Conservation (phyloP, 1,139 yeast genomes). For the Schwanniomyces etchellsii region DNA sequence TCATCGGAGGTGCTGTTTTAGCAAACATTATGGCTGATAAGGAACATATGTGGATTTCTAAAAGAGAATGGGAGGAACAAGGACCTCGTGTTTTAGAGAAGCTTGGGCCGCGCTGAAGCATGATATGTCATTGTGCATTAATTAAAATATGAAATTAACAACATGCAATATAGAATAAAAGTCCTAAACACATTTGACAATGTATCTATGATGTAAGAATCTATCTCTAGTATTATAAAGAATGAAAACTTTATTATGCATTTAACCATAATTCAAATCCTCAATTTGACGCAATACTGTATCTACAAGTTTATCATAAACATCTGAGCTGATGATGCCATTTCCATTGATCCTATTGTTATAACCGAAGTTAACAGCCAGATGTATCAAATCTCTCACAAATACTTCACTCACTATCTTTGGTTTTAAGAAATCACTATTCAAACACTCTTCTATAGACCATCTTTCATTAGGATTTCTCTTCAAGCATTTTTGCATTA, state of each 20-base stretch:
- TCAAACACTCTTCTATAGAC: slow-evolving; percentile 58
- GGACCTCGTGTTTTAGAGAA: slow-evolving; percentile 82
- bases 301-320: slow-evolving; percentile 38
- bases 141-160: not conserved
- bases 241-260: no score
- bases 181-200: not conserved
- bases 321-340: slow-evolving; percentile 31
- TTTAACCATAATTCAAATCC: slow-evolving; percentile 23
- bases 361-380: slow-evolving; percentile 68
- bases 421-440: slow-evolving; percentile 62
- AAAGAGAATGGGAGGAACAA: slow-evolving; percentile 96
- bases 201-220: no score
- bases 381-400: slow-evolving; percentile 65
- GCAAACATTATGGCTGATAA: slow-evolving; percentile 98
- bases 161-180: slow-evolving; percentile 1
- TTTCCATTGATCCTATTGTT: slow-evolving; percentile 30
- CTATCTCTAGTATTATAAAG: not conserved
- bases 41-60: slow-evolving; percentile 96
- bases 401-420: slow-evolving; percentile 64
- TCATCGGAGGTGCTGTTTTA: slow-evolving; percentile 97
- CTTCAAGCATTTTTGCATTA: slow-evolving; percentile 66
- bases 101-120: slow-evolving; percentile 77
- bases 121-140: not conserved
- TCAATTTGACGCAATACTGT: slow-evolving; percentile 36
- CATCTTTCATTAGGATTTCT: slow-evolving; percentile 69